Base-by-base conservation (phyloP, 176 grass and related monocot species). In the Secale cereale region DNA sequence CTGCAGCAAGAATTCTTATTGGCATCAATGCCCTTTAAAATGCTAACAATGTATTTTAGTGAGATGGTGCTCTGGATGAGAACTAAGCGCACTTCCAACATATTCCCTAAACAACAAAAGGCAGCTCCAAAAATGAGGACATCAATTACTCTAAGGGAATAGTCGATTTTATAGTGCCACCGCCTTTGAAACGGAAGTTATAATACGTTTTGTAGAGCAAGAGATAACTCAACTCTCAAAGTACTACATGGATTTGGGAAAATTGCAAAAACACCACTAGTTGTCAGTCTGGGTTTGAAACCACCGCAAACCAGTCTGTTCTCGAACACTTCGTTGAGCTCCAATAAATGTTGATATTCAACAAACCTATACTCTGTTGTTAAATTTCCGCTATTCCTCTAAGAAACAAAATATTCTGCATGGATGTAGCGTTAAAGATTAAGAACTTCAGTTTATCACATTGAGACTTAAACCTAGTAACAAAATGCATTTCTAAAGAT, bases 1-100 rank as follows among this genome's bases (percentile, higher is more conserved):
- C 10, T 62, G 40, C n/a, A 29, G 30, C 69, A 90, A 22, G 69
- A 75, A 76, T 29, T 52, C 83, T 29, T 75, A 75, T 75, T 83
- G 3, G 45, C 19, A 78, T 70, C 14, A 60, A 79, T 74, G 54
- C 10, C 35, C 33, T 59, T 23, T 81, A 36, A 77, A 70, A 81
- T 43, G n/a, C 60, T 70, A 62, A 46, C 81, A 69, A 13, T 68
- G 43, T 81, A 30, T 79, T 76, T 65, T 48, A 8, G 36, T 29
- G 61, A 60, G 62, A 46, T 31, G 25, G 10, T 41, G 32, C 40
- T 26, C 17, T 73, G 5, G n/a, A 39, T 66, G 3, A 56, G 9
- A 76, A 65, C 23, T 76, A 68, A 54, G 54, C 7, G 10, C 20
- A 56, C 3, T 23, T 54, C 37, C 28, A 59, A 85, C 31, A 25